Conservation (phyloP, 257 asterid species). For the Gentiana straminea region DNA sequence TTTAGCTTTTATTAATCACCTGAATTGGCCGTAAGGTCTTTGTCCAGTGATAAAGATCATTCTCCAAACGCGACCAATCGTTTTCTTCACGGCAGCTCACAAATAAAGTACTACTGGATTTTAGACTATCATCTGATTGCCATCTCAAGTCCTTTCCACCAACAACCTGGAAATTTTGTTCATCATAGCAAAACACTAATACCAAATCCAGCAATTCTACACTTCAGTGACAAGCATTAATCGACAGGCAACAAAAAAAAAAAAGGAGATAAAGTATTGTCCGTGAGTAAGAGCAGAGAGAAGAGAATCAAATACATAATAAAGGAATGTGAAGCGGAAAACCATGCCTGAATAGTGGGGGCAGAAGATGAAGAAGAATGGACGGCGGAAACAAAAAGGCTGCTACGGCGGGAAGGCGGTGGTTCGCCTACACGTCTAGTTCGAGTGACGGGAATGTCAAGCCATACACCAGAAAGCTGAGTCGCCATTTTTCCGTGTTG, state of each 20-base stretch:
- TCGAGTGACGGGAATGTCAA: slow-evolving; percentile 23
- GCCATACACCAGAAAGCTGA: slow-evolving; percentile 44
- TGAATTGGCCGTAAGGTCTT: slow-evolving; percentile 78
- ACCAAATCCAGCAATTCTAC: no score
- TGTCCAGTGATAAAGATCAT: slow-evolving; percentile 78
- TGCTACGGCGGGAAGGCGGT: slow-evolving; percentile 19
- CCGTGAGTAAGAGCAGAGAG: no score
- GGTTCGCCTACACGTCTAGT: slow-evolving; percentile 17
- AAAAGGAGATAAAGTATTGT: no score
- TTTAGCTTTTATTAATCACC: slow-evolving; percentile 35
- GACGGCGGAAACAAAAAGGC: slow-evolving; percentile 27
- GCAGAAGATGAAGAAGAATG: slow-evolving; percentile 41
- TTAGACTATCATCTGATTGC: slow-evolving; percentile 32
- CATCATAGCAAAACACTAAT: no score
- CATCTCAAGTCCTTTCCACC: slow-evolving; percentile 44
- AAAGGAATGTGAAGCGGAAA: background rate
- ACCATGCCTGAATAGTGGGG: slow-evolving; percentile 44
- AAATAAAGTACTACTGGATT: slow-evolving; percentile 15
- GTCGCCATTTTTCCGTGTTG: slow-evolving; percentile 27
- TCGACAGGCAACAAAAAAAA: no score
- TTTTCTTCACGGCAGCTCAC: slow-evolving; percentile 35
- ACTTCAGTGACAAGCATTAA: no score
- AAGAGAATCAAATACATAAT: background rate
- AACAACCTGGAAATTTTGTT: slow-evolving; percentile 46
- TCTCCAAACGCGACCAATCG: slow-evolving; percentile 66